Evolutionary conservation across 306 rosid genomes (phyloP).

Genomic region (Acacia melanoxylon): DNA sequence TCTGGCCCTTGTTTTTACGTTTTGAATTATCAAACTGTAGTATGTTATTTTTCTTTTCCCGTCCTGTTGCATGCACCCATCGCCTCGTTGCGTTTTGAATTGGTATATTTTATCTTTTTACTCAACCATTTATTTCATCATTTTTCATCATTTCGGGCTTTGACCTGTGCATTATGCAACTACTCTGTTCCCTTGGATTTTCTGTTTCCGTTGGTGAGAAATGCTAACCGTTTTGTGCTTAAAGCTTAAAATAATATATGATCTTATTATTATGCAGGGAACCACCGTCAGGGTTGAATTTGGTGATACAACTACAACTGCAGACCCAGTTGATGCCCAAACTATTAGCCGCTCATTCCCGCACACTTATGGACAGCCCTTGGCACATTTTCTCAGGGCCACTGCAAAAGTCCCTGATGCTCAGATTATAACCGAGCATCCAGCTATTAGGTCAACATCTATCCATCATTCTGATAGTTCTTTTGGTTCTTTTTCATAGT

Average conservation of each 20-base stretch:
- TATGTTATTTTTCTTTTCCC: neutral
- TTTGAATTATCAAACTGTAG: neutral
- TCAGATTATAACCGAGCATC: constrained; percentile 83
- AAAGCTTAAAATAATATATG: constrained; percentile 6
- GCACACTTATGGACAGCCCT: constrained; percentile 75
- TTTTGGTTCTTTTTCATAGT: neutral
- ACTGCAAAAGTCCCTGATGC: constrained; percentile 91
- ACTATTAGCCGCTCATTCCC: constrained; percentile 70
- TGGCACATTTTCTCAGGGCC: constrained; percentile 98
- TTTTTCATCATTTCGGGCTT: neutral
- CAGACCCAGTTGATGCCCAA: constrained; percentile 73
- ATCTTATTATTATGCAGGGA: constrained; percentile 54
- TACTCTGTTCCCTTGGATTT: neutral
- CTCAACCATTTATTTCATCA: neutral
- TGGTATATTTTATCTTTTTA: neutral
- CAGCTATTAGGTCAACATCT: constrained; percentile 58
- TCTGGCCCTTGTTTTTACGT: neutral
- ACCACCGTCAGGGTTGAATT: constrained; percentile 93
- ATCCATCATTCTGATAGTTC: neutral
- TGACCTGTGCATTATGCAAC: neutral
- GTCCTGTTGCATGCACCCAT: neutral
- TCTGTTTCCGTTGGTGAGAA: neutral
- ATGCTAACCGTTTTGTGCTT: neutral
- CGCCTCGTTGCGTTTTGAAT: neutral
- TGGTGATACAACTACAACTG: constrained; percentile 81